Conservation (phyloP, 306 rosid genomes). For the Delonix regia region DNA sequence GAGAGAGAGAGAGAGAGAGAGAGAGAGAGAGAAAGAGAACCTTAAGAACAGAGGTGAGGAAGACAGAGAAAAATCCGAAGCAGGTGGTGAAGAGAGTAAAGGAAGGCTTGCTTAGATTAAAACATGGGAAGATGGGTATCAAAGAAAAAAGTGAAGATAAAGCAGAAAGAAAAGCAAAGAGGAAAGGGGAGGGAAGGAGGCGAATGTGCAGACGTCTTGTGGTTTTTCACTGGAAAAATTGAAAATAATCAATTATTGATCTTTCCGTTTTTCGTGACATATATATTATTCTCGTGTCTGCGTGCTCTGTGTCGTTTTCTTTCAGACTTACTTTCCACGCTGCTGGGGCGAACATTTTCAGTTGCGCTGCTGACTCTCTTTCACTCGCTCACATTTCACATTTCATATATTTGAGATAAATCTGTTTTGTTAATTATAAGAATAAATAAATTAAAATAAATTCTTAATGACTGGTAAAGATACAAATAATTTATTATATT, state of each 20-base stretch:
- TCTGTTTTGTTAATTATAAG: no score
- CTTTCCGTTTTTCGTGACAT: no score
- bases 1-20: background rate
- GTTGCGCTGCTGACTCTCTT: background rate
- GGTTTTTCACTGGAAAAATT: background rate
- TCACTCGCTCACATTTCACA: background rate
- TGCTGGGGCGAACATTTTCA: background rate
- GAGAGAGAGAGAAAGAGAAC: background rate
- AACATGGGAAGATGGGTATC: background rate
- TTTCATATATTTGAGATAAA: no score
- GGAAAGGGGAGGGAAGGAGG: constrained; percentile 7
- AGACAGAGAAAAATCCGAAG: background rate
- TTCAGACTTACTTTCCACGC: background rate
- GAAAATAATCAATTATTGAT: background rate
- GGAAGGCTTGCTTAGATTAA: background rate
- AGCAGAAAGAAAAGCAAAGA: background rate
- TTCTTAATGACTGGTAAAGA: no score
- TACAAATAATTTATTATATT: no score
- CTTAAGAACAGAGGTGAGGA: background rate
- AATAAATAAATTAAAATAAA: no score
- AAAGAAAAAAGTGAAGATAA: background rate
- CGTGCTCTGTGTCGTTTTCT: background rate
- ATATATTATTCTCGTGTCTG: no score
- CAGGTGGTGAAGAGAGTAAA: background rate
- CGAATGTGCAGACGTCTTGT: background rate